Base-by-base conservation (phyloP, 257 asterid species). In the Echites panduratus region DNA sequence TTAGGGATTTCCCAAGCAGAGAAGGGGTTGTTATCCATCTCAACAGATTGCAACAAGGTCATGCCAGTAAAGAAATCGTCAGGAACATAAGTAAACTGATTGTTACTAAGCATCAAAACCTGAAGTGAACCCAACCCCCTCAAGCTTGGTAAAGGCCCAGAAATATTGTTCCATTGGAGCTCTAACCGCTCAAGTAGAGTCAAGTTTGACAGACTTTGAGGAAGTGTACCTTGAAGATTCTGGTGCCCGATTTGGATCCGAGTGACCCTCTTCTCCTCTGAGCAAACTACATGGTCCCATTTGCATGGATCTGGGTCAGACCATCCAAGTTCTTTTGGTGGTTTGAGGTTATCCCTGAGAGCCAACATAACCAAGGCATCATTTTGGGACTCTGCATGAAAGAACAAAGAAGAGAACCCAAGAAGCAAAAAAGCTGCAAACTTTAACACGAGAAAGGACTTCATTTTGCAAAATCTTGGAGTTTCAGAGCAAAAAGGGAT, bases 241-340 rank as follows among this genome's bases (percentile, higher is more conserved):
- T 73, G 86, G 81, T 79, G 89, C 52, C 97, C 96, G 79, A 93
- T 84, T 81, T 93, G 97, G 79, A 93, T 87, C 89, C 92, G 83
- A 84, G 72, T 84, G 56, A 93, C 98, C 85, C 94, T 88, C 76
- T 88, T 85, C 14, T 41, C 61, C 58, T 79, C 87, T 2, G 83
- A 77, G 86, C 96, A 93, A 58, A 63, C 78, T 19, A 93, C 87
- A 38, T 76, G 88, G 59, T 4, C 47, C 98, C 98, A 93, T 64
- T 86, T 85, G 61, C 97, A 93, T 22, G 96, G 93, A 86, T 93
- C 97, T 81, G 90, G 90, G 88, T 83, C 95, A 68, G 88, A 79
- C 98, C 97, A 93, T 0, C 81, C 77, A 4, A 89, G 77, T 8
- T 64, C 84, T 32, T 72, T 79, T 5, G 90, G 89, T 54, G 89